phyloP scores from a whole-genome alignment of 352 stramenopile species.

The Pythium vanterpoolii region DNA sequence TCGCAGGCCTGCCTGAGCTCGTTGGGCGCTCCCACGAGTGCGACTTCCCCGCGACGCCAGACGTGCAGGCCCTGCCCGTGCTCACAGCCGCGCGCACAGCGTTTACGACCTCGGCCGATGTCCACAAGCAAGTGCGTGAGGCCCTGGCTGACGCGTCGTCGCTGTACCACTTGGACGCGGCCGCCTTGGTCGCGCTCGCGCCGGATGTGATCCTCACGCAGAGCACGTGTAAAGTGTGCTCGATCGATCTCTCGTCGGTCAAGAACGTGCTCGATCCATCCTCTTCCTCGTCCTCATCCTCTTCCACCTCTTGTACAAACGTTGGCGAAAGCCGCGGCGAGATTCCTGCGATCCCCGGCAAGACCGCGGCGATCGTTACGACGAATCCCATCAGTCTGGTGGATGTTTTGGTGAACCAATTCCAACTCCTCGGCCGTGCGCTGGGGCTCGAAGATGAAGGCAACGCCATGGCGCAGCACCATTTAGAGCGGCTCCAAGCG shows the following conservation, averaged over 20 bases:
- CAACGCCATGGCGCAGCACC: constrained; percentile 30
- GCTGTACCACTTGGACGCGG: constrained; percentile 60
- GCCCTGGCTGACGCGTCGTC: constrained; percentile 45
- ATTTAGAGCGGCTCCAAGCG: constrained; percentile 26
- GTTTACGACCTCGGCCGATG: constrained; percentile 63
- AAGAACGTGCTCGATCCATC: constrained; percentile 24
- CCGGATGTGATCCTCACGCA: constrained; percentile 76
- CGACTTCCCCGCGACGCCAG: constrained; percentile 39
- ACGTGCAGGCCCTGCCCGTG: constrained; percentile 41
- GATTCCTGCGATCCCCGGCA: constrained; percentile 16
- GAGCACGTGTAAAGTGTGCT: constrained; percentile 69
- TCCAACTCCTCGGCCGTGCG: constrained; percentile 45
- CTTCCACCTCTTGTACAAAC: not conserved
- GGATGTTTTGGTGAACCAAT: constrained; percentile 46
- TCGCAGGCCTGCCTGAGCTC: constrained; percentile 33
- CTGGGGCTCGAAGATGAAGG: constrained; percentile 40
- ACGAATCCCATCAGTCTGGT: constrained; percentile 42
- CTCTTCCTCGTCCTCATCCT: not conserved
- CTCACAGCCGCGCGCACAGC: constrained; percentile 55
- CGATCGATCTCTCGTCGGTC: constrained; percentile 61
- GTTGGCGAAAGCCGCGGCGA: constrained; percentile 4
- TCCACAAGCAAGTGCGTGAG: constrained; percentile 58
- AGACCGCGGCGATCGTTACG: constrained; percentile 41
- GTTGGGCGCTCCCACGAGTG: constrained; percentile 77
- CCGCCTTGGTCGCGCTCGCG: constrained; percentile 30